Evolutionary conservation across 192 early-diverging fungal species (phyloP).

Genomic region (Pecoramyces ruminantium): DNA sequence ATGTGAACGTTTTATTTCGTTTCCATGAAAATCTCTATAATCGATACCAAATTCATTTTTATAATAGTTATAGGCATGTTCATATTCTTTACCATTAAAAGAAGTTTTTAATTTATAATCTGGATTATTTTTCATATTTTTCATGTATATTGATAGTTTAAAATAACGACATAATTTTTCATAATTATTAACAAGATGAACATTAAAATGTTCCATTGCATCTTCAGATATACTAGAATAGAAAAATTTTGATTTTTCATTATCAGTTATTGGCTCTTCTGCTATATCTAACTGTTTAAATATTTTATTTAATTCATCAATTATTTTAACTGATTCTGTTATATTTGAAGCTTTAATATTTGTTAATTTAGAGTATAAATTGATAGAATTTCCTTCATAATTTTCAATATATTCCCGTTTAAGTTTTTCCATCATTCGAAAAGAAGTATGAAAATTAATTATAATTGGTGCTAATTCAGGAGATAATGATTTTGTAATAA

Average conservation of each 20-base stretch:
- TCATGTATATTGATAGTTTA: neutral
- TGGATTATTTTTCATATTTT: neutral
- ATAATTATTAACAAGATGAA: neutral
- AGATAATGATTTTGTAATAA: neutral
- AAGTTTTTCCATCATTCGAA: neutral
- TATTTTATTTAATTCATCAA: neutral
- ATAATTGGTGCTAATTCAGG: neutral
- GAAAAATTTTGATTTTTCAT: neutral
- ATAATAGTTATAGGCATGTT: too few species aligned
- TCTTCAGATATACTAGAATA: neutral
- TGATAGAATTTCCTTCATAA: neutral
- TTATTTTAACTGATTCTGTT: neutral
- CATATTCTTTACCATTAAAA: neutral
- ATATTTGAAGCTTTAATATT: neutral
- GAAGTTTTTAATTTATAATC: neutral
- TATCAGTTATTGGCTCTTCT: neutral
- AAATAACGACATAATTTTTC: neutral
- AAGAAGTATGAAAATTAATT: neutral
- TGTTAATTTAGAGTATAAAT: neutral
- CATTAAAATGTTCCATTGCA: neutral
- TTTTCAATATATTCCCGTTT: neutral
- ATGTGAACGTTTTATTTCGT: neutral
- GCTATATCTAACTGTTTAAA: neutral
- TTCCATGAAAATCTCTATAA: neutral
- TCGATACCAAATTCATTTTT: neutral